phyloP scores from a whole-genome alignment of 495 filamentous ascomycete genomes.

The Penicillium daleae region DNA sequence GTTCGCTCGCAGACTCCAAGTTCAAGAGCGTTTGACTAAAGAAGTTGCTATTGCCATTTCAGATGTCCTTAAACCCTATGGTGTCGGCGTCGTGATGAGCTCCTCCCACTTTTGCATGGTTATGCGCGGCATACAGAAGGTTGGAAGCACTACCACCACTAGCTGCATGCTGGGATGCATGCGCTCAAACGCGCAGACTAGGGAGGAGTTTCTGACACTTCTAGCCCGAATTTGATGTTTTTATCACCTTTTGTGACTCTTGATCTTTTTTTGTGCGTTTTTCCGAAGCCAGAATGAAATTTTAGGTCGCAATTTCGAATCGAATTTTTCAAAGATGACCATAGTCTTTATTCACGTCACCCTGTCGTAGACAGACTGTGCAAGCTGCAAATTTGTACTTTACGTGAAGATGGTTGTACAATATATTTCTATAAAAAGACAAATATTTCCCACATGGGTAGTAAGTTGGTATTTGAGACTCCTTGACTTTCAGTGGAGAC shows the following conservation, averaged over 20 bases:
- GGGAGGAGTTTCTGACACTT: constrained; percentile 86
- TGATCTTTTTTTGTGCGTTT: no score
- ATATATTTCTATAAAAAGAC: no score
- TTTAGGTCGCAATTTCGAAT: no score
- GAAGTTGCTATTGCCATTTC: constrained; percentile 93
- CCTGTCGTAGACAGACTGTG: no score
- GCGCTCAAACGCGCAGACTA: constrained; percentile 86
- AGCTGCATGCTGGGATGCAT: constrained; percentile 97
- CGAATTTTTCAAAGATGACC: no score
- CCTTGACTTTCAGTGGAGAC: no score
- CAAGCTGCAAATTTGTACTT: no score
- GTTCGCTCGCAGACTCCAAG: constrained; percentile 91
- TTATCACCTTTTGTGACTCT: neutral
- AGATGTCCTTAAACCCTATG: constrained; percentile 85
- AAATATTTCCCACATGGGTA: no score
- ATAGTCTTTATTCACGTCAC: no score
- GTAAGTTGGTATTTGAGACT: no score
- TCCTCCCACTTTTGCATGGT: constrained; percentile 98
- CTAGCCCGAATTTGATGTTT: neutral
- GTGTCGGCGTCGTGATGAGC: constrained; percentile 97
- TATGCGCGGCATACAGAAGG: constrained; percentile 88
- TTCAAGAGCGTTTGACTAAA: constrained; percentile 94
- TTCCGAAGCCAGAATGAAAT: no score
- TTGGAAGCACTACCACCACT: constrained; percentile 82
- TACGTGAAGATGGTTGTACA: no score